Conservation (phyloP, 108 stramenopile species). For the Discostella pseudostelligera region DNA sequence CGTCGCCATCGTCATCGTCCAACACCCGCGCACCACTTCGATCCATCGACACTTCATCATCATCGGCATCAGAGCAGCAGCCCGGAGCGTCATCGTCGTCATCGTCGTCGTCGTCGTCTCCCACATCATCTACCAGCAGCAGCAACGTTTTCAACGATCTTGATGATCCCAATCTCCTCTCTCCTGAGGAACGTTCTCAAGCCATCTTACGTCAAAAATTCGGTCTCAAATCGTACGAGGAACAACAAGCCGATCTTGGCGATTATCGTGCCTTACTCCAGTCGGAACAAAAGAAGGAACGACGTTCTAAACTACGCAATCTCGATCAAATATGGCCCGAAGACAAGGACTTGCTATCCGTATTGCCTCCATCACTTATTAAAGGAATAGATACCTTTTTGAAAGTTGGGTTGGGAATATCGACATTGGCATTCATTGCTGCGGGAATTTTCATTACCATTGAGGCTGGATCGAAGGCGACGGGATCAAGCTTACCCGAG, state of each 20-base stretch:
- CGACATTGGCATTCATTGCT: conserved; percentile 56
- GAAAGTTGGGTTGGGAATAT: conserved; percentile 64
- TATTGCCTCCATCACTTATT: conserved; percentile 63
- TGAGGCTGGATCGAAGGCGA: conserved; percentile 74
- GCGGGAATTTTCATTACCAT: conserved; percentile 76
- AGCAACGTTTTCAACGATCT: no score
- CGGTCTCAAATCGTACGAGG: conserved; percentile 68
- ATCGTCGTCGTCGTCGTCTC: background rate
- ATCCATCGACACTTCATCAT: conserved; percentile 1
- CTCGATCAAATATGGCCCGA: conserved; percentile 58
- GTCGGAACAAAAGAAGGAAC: conserved; percentile 29
- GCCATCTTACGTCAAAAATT: conserved; percentile 68
- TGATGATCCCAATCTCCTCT: conserved; percentile 15
- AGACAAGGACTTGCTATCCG: conserved; percentile 67
- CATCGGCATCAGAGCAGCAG: background rate
- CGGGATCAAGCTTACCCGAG: conserved; percentile 56
- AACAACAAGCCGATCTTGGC: conserved; percentile 56
- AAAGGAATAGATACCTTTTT: conserved; percentile 71
- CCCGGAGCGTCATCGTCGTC: no score
- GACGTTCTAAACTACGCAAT: conserved; percentile 46
- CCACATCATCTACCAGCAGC: no score
- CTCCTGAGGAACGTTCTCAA: conserved; percentile 62
- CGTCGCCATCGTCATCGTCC: background rate
- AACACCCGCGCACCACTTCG: background rate
- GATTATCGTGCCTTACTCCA: conserved; percentile 9